These are phyloP conservation scores for Bidens hawaiensis DNA, from an alignment of 140 eudicot species.

Conservation along the genomic window DNA sequence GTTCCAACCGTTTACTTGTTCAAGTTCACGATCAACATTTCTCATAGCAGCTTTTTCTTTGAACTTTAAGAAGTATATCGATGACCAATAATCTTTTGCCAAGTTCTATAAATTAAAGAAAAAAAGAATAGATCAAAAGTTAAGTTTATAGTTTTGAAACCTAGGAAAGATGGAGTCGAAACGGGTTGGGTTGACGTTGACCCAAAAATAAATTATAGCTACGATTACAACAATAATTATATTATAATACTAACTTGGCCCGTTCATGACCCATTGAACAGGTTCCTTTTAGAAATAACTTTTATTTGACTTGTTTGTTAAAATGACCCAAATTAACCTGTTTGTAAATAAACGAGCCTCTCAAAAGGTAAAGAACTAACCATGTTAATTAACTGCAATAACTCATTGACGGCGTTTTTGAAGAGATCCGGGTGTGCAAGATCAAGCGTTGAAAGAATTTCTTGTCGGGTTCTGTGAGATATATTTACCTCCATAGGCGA, in stretches of 20 bases:
- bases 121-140: background rate
- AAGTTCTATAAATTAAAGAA: slow-evolving; percentile 42
- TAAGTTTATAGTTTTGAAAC: background rate
- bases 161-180: background rate
- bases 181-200: slow-evolving; percentile 1
- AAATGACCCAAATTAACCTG: background rate
- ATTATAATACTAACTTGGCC: background rate
- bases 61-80: slow-evolving; percentile 56
- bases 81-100: slow-evolving; percentile 85
- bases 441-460: slow-evolving; percentile 60
- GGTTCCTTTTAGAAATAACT: background rate
- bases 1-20: slow-evolving; percentile 46
- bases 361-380: slow-evolving; percentile 32
- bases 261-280: background rate
- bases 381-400: slow-evolving; percentile 71
- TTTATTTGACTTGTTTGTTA: background rate
- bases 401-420: slow-evolving; percentile 59
- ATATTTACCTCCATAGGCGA: slow-evolving; percentile 85
- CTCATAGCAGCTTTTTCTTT: slow-evolving; percentile 55
- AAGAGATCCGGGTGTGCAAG: slow-evolving; percentile 73
- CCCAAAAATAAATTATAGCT: background rate
- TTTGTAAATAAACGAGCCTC: background rate
- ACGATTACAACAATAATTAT: background rate
- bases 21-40: slow-evolving; percentile 47
- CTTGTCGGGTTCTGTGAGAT: slow-evolving; percentile 77